These are phyloP conservation scores for Apiospora hydei DNA, from an alignment of 2,329 filamentous ascomycete genomes.

Conservation along the genomic window DNA sequence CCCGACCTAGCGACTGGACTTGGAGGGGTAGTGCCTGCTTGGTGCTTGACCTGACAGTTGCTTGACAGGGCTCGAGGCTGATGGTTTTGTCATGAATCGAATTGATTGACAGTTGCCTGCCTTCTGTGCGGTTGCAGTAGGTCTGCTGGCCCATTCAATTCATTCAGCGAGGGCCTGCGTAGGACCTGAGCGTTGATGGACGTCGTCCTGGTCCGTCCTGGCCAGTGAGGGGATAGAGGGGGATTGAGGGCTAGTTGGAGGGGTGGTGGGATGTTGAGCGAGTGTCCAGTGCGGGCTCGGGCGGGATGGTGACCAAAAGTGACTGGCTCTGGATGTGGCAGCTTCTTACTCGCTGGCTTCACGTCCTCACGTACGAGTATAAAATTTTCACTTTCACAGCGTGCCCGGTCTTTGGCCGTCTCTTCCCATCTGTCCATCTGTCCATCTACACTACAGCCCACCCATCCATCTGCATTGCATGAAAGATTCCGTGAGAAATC, in stretches of 20 bases:
- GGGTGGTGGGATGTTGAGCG: conserved; percentile 9
- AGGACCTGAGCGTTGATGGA: neutral
- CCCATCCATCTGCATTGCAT: conserved; percentile 16
- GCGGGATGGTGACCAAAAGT: neutral
- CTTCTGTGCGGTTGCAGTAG: neutral
- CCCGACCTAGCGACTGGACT: neutral
- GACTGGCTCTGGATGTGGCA: conserved; percentile 4
- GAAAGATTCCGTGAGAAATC: conserved; percentile 9
- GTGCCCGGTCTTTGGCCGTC: neutral
- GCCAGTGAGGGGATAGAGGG: neutral
- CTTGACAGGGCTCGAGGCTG: neutral
- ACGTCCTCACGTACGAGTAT: conserved; percentile 6
- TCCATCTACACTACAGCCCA: neutral
- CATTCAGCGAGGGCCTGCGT: neutral
- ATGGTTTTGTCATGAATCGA: neutral
- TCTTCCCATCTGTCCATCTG: neutral
- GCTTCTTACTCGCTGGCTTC: conserved; percentile 21
- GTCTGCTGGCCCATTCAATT: neutral
- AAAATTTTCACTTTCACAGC: neutral
- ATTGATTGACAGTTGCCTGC: conserved; percentile 8
- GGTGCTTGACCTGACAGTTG: conserved; percentile 1
- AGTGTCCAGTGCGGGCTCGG: too few relatives aligned
- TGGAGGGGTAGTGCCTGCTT: conserved; percentile 10
- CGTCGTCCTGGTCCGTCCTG: too few relatives aligned
- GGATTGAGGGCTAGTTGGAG: conserved; percentile 8